Conservation (phyloP, 805 yeast species). For the Barnettozyma pratensis region DNA sequence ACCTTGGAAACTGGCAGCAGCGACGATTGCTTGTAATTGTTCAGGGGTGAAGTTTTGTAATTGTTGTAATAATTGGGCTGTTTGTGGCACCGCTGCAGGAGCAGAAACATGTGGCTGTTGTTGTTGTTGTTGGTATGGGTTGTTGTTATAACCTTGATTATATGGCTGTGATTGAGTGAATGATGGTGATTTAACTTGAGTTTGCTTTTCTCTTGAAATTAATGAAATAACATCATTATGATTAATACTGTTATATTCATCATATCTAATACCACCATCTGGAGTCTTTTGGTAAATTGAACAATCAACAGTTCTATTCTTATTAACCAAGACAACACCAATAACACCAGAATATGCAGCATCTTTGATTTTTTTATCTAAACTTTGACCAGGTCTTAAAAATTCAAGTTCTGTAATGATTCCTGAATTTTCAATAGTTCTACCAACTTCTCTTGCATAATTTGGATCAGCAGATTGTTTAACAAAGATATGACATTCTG, state of each 20-base stretch:
- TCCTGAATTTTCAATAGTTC: slow-evolving; percentile 34
- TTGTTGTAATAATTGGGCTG: slow-evolving; percentile 6
- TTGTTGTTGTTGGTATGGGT: slow-evolving; percentile 4
- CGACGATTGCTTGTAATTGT: slow-evolving; percentile 10
- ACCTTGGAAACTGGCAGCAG: slow-evolving; percentile 4
- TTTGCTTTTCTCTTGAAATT: slow-evolving; percentile 2
- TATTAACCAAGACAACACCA: slow-evolving; percentile 64
- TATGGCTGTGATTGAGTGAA: neutral
- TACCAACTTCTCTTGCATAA: slow-evolving; percentile 38
- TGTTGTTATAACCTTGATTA: neutral
- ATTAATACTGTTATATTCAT: slow-evolving; percentile 72
- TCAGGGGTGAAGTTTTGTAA: slow-evolving; percentile 11
- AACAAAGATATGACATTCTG: slow-evolving; percentile 45
- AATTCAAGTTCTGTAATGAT: slow-evolving; percentile 38
- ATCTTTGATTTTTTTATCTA: slow-evolving; percentile 53
- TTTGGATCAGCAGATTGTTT: slow-evolving; percentile 40
- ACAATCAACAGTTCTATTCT: slow-evolving; percentile 51
- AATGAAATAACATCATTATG: slow-evolving; percentile 53
- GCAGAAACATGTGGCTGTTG: slow-evolving; percentile 3
- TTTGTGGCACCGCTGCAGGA: neutral
- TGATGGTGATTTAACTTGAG: neutral
- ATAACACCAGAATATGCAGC: slow-evolving; percentile 77
- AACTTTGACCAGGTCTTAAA: slow-evolving; percentile 36
- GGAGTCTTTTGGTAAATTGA: slow-evolving; percentile 66
- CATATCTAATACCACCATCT: slow-evolving; percentile 74